A percentile compares a stretch with the other conserved stretches of the same genome.
Evolutionary conservation across 352 stramenopile genomes (phyloP).

Genomic region (Phytopythium litorale): DNA sequence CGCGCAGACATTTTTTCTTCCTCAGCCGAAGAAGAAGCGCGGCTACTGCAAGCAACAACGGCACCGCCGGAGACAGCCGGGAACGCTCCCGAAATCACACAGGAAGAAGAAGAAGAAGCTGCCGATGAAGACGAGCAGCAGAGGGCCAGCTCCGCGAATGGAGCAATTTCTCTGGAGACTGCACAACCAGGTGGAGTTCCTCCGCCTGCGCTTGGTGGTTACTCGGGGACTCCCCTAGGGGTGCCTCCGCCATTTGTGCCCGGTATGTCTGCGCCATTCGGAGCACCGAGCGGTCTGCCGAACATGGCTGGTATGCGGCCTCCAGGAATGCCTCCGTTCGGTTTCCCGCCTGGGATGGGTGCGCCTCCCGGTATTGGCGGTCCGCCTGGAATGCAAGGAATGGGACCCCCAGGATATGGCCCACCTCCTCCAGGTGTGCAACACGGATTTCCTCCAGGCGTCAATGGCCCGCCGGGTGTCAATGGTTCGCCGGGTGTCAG

Average conservation of each 20-base stretch:
- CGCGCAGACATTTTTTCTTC: constrained; percentile 92
- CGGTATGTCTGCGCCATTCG: not conserved
- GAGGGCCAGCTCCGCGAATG: not conserved
- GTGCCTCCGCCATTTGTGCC: not conserved
- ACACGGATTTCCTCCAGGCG: constrained; percentile 15
- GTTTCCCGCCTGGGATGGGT: constrained; percentile 8
- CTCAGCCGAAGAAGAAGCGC: constrained; percentile 81
- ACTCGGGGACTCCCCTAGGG: not conserved
- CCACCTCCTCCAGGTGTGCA: constrained; percentile 1
- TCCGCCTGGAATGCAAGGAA: constrained; percentile 12
- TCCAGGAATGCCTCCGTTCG: not conserved
- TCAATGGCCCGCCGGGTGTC: constrained; percentile 6
- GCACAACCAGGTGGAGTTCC: not conserved
- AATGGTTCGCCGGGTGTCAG: constrained; percentile 1
- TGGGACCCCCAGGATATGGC: constrained; percentile 14
- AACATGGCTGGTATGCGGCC: not conserved
- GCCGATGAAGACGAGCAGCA: constrained; percentile 33
- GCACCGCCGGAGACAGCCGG: constrained; percentile 16
- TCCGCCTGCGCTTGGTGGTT: not conserved
- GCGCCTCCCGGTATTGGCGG: constrained; percentile 10
- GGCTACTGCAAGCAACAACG: constrained; percentile 51
- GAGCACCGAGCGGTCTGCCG: not conserved
- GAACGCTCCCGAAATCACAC: constrained; percentile 20
- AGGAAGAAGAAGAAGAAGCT: constrained; percentile 33
- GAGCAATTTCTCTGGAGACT: not conserved